A percentile compares a stretch with the other conserved stretches of the same genome.
Conservation (phyloP, 1,284 basidiomycete species). For the Tetrapyrgos nigripes region DNA sequence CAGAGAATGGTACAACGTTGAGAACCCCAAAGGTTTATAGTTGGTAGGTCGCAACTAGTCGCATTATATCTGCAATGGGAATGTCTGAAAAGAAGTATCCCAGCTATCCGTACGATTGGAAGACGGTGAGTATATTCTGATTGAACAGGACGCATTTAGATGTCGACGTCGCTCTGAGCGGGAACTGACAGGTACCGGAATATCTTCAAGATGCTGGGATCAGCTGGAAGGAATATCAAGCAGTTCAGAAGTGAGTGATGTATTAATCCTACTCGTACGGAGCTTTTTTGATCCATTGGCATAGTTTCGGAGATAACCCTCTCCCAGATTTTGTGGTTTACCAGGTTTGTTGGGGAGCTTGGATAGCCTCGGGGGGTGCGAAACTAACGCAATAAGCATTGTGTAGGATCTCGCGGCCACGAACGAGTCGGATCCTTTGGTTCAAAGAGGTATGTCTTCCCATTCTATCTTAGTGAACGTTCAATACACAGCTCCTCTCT, state of each 20-base stretch:
- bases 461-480: no score
- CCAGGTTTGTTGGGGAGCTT: not conserved
- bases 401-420: constrained; percentile 7
- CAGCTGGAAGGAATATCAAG: constrained; percentile 12
- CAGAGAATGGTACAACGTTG: constrained; percentile 13
- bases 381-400: not conserved
- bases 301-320: constrained; percentile 14
- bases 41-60: not conserved
- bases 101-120: constrained; percentile 13
- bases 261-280: not conserved
- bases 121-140: constrained; percentile 1
- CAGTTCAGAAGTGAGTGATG: constrained; percentile 8
- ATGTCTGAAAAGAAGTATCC: not conserved
- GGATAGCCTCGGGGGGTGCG: no score
- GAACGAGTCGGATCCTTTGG: constrained; percentile 8
- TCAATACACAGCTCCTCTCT: not conserved
- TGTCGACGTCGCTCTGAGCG: no score
- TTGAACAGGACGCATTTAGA: not conserved
- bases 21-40: constrained; percentile 5
- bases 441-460: constrained; percentile 4
- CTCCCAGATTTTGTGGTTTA: constrained; percentile 4
- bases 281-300: not conserved
- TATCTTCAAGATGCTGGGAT: constrained; percentile 13
- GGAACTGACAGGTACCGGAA: constrained; percentile 7
- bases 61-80: not conserved